Evolutionary conservation across 1,284 basidiomycete species (phyloP).

Genomic region (Phellinidium pouzarii): DNA sequence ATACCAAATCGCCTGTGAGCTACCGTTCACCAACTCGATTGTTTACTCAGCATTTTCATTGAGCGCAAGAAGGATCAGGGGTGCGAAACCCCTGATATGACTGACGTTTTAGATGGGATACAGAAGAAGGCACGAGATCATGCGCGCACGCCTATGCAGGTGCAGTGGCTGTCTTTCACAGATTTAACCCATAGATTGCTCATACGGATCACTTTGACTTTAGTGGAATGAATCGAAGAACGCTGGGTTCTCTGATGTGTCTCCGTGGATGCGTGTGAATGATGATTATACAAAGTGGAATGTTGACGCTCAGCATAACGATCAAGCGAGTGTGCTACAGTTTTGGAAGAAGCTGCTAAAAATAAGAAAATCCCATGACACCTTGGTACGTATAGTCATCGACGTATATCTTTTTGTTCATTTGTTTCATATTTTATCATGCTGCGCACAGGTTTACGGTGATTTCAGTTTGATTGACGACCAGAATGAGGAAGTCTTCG

Average conservation of each 20-base stretch:
- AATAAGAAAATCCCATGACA: conserved; percentile 46
- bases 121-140: conserved; percentile 66
- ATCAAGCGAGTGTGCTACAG: conserved; percentile 43
- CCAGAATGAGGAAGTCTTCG: conserved; percentile 48
- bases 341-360: conserved; percentile 55
- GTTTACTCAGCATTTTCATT: conserved; percentile 32
- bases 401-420: neutral
- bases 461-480: conserved; percentile 41
- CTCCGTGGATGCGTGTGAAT: conserved; percentile 74
- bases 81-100: conserved; percentile 44
- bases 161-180: conserved; percentile 18
- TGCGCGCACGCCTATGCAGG: conserved; percentile 61
- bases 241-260: conserved; percentile 52
- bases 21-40: neutral
- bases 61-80: conserved; percentile 33
- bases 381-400: conserved; percentile 53
- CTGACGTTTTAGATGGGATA: conserved; percentile 48
- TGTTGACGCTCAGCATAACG: conserved; percentile 41
- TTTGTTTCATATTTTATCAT: neutral
- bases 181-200: neutral
- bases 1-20: neutral
- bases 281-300: conserved; percentile 65
- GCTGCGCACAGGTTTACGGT: conserved; percentile 43
- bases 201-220: neutral
- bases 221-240: conserved; percentile 56